phyloP scores from a whole-genome alignment of 257 asterid genomes.

The Solanum commersonii region DNA sequence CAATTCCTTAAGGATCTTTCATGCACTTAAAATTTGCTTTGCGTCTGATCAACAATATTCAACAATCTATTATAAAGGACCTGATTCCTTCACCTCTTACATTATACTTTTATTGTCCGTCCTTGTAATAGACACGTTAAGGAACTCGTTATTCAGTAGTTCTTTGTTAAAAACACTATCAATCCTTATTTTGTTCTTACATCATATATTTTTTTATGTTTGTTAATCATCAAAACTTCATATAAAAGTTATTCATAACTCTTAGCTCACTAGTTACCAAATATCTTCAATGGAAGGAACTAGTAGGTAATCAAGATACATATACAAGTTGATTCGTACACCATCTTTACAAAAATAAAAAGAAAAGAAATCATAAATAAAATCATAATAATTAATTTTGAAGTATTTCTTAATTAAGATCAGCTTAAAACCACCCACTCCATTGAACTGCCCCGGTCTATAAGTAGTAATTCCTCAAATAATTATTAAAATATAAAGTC shows the following conservation, averaged over 20 bases:
- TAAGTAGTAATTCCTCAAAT: neutral
- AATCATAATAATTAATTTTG: no score
- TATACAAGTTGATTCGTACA: neutral
- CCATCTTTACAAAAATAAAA: neutral
- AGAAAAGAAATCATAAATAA: neutral
- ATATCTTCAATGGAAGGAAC: neutral
- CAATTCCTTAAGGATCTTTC: neutral
- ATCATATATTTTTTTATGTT: neutral
- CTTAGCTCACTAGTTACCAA: neutral
- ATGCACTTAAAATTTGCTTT: neutral
- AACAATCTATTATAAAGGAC: neutral
- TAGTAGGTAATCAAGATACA: neutral
- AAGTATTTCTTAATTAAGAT: neutral
- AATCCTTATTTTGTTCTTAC: neutral
- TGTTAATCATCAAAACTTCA: neutral
- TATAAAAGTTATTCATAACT: neutral
- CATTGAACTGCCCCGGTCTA: neutral
- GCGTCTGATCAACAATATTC: no score
- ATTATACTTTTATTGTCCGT: no score
- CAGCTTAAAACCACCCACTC: neutral
- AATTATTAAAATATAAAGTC: neutral
- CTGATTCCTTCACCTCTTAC: neutral
- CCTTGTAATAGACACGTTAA: neutral
- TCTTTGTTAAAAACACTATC: neutral
- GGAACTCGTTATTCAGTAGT: neutral